A percentile compares a stretch with the other conserved stretches of the same genome.
Conservation (phyloP, 164 flowering plant genomes). For the Buxus sempervirens region DNA sequence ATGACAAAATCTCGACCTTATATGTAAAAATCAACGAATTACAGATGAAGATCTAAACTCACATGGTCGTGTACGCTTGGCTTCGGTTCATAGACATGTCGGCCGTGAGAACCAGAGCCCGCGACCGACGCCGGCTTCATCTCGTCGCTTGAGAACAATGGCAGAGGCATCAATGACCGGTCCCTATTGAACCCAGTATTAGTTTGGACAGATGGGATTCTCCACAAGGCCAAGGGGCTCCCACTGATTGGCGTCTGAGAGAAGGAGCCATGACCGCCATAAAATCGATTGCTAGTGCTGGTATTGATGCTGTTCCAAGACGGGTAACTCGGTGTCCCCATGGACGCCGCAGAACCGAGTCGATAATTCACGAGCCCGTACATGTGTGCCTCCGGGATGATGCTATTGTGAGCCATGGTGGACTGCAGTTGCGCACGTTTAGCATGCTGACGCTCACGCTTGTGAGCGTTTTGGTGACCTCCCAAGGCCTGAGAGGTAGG, state of each 20-base stretch:
- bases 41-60: constrained; percentile 93
- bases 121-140: constrained; percentile 13
- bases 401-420: constrained; percentile 44
- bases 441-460: constrained; percentile 84
- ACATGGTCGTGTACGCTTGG: constrained; percentile 60
- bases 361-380: constrained; percentile 51
- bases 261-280: constrained; percentile 26
- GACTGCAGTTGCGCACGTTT: constrained; percentile 82
- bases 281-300: constrained; percentile 18
- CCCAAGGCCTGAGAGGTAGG: constrained; percentile 95
- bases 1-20: not conserved
- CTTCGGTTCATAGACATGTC: constrained; percentile 35
- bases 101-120: constrained; percentile 23
- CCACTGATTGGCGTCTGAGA: constrained; percentile 49
- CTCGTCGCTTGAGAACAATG: constrained; percentile 25
- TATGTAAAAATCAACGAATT: constrained; percentile 15
- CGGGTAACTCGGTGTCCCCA: constrained; percentile 23
- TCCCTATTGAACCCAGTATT: constrained; percentile 22
- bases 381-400: constrained; percentile 37
- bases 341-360: too few species aligned
- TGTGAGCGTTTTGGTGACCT: constrained; percentile 97
- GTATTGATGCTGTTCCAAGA: constrained; percentile 15
- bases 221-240: constrained; percentile 69
- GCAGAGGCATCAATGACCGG: constrained; percentile 14
- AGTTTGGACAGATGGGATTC: constrained; percentile 47